These are phyloP conservation scores for Aegle marmelos DNA, from an alignment of 345 rosid genomes.

Conservation along the genomic window DNA sequence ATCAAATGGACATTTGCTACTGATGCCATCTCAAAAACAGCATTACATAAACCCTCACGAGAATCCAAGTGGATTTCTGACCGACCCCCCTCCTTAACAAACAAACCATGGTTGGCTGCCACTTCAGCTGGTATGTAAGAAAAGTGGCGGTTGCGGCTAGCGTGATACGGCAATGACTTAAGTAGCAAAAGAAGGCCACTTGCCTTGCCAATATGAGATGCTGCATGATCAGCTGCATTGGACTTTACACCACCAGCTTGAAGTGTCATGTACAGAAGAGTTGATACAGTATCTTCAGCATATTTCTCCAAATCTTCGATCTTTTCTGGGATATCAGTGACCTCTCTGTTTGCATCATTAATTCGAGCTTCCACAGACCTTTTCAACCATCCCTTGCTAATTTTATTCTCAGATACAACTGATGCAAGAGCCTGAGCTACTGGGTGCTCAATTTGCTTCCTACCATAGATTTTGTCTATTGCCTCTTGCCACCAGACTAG, in stretches of 20 bases:
- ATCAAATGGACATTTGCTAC: slow-evolving; percentile 73
- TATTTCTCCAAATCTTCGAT: slow-evolving; percentile 78
- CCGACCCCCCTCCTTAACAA: slow-evolving; percentile 60
- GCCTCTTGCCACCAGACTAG: slow-evolving; percentile 96
- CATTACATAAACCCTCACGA: slow-evolving; percentile 59
- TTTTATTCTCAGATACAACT: slow-evolving; percentile 56
- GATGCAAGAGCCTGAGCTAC: slow-evolving; percentile 78
- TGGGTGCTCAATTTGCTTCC: slow-evolving; percentile 71
- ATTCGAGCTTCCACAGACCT: slow-evolving; percentile 87
- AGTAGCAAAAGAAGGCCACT: slow-evolving; percentile 85
- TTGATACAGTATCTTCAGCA: slow-evolving; percentile 76
- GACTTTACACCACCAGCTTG: slow-evolving; percentile 86
- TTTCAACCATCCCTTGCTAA: slow-evolving; percentile 81
- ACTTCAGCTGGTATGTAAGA: slow-evolving; percentile 63
- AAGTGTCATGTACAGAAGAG: slow-evolving; percentile 75
- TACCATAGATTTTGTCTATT: slow-evolving; percentile 73
- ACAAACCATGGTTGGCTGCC: slow-evolving; percentile 69
- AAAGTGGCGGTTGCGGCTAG: slow-evolving; percentile 62
- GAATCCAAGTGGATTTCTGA: slow-evolving; percentile 58
- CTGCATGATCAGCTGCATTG: slow-evolving; percentile 80
- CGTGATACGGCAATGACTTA: slow-evolving; percentile 79
- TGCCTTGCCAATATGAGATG: slow-evolving; percentile 92
- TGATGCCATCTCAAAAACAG: slow-evolving; percentile 83
- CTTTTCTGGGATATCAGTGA: slow-evolving; percentile 61
- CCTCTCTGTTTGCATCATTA: slow-evolving; percentile 64